phyloP scores from a whole-genome alignment of 495 filamentous ascomycete genomes.

The Penicillium lagena region DNA sequence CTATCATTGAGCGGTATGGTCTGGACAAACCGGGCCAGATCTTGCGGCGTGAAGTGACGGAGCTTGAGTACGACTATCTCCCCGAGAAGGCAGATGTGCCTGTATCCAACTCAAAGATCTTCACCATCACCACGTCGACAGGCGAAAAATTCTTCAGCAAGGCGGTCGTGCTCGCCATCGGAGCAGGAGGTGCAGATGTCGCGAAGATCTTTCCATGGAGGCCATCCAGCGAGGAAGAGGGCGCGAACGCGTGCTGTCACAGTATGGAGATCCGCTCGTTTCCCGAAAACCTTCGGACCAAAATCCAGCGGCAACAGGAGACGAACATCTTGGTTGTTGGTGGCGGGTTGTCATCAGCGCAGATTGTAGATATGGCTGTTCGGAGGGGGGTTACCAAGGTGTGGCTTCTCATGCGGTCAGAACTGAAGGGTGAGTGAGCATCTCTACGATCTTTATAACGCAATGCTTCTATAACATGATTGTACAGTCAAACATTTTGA shows the following conservation, averaged over 20 bases:
- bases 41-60: conserved; percentile 39
- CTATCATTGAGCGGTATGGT: conserved; percentile 45
- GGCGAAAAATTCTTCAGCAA: conserved; percentile 41
- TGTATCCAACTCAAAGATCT: conserved; percentile 31
- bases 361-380: conserved; percentile 51
- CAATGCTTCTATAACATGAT: not conserved
- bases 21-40: conserved; percentile 39
- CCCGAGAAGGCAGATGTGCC: conserved; percentile 7
- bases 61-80: conserved; percentile 42
- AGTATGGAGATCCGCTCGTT: conserved; percentile 48
- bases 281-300: conserved; percentile 36
- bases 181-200: conserved; percentile 37
- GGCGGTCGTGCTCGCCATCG: conserved; percentile 51
- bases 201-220: conserved; percentile 43
- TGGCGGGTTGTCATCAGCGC: conserved; percentile 56
- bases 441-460: not conserved
- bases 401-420: conserved; percentile 52
- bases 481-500: conserved; percentile 55
- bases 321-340: conserved; percentile 54
- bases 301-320: conserved; percentile 36
- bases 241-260: conserved; percentile 43
- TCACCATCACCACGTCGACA: conserved; percentile 43
- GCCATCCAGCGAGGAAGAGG: conserved; percentile 28
- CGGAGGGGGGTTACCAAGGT: conserved; percentile 46
- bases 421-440: conserved; percentile 35